These are phyloP conservation scores for Prunella vulgaris DNA, from an alignment of 257 asterid species.

Conservation along the genomic window DNA sequence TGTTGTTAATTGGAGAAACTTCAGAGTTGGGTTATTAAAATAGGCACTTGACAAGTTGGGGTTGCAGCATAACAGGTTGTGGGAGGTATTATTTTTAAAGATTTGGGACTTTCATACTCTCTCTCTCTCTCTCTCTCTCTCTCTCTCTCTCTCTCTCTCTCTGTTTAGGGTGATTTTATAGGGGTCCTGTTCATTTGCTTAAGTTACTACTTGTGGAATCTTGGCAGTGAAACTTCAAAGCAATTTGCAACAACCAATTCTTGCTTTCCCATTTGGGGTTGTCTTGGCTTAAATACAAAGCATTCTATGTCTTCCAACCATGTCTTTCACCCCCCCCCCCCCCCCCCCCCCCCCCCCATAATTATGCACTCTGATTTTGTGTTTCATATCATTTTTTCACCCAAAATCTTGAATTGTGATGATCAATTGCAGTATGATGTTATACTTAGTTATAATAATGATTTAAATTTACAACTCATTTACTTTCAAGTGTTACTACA, in stretches of 20 bases:
- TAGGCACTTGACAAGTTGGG: conserved; percentile 24
- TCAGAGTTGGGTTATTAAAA: conserved; percentile 42
- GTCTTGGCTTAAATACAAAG: conserved; percentile 26
- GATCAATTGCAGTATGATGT: background rate
- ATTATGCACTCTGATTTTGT: background rate
- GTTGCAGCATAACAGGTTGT: conserved; percentile 8
- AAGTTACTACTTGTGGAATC: conserved; percentile 1
- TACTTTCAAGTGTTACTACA: background rate
- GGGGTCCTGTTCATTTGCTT: background rate
- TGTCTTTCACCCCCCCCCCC: background rate
- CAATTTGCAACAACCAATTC: conserved; percentile 7
- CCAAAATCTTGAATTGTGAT: background rate
- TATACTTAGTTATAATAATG: background rate
- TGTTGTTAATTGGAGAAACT: conserved; percentile 25
- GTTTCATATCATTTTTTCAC: background rate
- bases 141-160: background rate
- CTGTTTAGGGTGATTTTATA: background rate
- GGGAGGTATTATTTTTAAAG: background rate
- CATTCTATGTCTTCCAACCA: conserved; percentile 8
- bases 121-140: background rate
- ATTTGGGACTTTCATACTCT: conserved; percentile 20
- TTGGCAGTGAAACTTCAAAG: conserved; percentile 21
- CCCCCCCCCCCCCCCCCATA: background rate
- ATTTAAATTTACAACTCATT: background rate
- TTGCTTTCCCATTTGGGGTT: conserved; percentile 18